Evolutionary conservation across 2,329 filamentous ascomycete genomes (phyloP).

Genomic region (Cryphonectria carpinicola): DNA sequence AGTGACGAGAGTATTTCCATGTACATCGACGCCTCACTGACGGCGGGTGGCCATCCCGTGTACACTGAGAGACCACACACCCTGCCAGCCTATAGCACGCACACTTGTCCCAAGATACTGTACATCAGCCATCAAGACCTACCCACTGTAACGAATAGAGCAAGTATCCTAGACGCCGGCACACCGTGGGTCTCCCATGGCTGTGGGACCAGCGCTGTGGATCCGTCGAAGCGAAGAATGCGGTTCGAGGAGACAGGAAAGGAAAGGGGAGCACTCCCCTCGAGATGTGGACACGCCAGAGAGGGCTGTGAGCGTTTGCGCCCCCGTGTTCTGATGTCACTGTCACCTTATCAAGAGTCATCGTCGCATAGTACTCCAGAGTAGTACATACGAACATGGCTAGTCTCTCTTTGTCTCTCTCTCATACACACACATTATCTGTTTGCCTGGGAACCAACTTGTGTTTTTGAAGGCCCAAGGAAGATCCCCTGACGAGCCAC

Average conservation of each 20-base stretch:
- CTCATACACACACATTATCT: not conserved
- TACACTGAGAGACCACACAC: not conserved
- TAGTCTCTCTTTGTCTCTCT: not conserved
- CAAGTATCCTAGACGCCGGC: not conserved
- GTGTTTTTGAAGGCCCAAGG: not conserved
- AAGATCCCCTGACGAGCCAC: not conserved
- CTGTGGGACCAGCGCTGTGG: not conserved
- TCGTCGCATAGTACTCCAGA: not conserved
- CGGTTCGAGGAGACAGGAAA: not conserved
- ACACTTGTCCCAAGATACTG: not conserved
- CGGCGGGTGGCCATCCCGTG: not conserved
- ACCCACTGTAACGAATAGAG: not conserved
- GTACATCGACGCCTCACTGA: not conserved
- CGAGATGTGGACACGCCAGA: not conserved
- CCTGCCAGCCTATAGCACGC: not conserved
- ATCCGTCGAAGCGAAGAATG: conserved; percentile 2
- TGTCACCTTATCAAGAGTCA: not conserved
- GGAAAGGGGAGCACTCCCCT: not conserved
- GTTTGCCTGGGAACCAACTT: not conserved
- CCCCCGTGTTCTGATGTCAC: conserved; percentile 3
- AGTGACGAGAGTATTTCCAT: not conserved
- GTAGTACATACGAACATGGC: not conserved
- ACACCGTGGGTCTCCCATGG: conserved; percentile 6
- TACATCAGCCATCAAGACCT: not conserved
- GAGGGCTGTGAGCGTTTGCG: not conserved